phyloP scores from a whole-genome alignment of 495 filamentous ascomycete genomes.

The Trichoderma orchidacearum region DNA sequence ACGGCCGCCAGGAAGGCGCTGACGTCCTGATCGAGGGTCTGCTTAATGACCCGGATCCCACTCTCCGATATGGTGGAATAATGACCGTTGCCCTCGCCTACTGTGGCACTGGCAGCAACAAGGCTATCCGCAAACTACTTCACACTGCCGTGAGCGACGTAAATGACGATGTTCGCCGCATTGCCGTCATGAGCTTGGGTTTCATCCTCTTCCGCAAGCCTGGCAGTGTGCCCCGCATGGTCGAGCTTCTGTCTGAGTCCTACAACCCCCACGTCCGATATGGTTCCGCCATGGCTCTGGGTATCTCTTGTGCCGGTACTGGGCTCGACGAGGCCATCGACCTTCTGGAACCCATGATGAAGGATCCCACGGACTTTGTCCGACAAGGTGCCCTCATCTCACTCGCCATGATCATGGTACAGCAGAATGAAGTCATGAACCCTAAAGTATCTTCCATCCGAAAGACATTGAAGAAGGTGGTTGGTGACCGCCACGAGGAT shows the following conservation, averaged over 20 bases:
- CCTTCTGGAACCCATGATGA: constrained; percentile 96
- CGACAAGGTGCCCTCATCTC: constrained; percentile 93
- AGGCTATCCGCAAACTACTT: constrained; percentile 92
- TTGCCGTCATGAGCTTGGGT: constrained; percentile 96
- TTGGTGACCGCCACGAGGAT: constrained; percentile 93
- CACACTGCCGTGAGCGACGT: constrained; percentile 97
- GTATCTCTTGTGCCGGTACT: constrained; percentile 95
- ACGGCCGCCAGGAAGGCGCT: constrained; percentile 83
- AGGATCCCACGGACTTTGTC: constrained; percentile 97
- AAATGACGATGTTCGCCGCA: constrained; percentile 89
- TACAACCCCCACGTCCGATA: constrained; percentile 99
- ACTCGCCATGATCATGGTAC: constrained; percentile 92
- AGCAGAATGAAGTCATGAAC: constrained; percentile 95
- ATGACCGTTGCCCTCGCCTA: constrained; percentile 98
- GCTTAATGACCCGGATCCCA: constrained; percentile 85
- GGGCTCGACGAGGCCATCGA: constrained; percentile 95
- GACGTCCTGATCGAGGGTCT: constrained; percentile 90
- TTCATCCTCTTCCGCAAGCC: constrained; percentile 99
- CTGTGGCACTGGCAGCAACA: constrained; percentile 95
- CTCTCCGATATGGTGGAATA: constrained; percentile 91
- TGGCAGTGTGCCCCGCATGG: constrained; percentile 93
- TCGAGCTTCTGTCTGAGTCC: constrained; percentile 93
- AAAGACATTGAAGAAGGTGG: constrained; percentile 78
- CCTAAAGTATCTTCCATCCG: constrained; percentile 71
- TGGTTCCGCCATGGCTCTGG: constrained; percentile 94